Conservation (phyloP, 306 rosid genomes). For the Cucurbita argyrosperma region DNA sequence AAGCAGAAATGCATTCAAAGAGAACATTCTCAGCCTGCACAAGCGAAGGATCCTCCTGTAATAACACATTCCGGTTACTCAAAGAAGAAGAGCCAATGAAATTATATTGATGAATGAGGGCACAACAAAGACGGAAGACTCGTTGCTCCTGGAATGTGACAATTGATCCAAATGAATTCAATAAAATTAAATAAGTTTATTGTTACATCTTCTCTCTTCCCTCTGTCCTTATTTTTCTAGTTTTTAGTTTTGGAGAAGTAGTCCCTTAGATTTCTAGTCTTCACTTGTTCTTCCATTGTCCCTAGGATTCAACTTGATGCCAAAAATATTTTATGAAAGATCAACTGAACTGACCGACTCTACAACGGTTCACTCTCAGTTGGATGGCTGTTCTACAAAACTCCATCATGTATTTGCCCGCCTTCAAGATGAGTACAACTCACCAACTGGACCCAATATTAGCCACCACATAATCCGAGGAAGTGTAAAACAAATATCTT, state of each 20-base stretch:
- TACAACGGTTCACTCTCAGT: background rate
- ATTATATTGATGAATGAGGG: background rate
- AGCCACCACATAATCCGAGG: background rate
- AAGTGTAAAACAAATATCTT: background rate
- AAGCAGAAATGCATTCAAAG: constrained; percentile 45
- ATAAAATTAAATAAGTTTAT: background rate
- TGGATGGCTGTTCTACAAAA: background rate
- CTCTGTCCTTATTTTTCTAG: background rate
- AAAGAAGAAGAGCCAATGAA: background rate
- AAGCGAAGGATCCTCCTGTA: constrained; percentile 28
- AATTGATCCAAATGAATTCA: background rate
- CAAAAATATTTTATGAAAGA: background rate
- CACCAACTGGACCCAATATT: background rate
- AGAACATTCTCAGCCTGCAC: constrained; percentile 42
- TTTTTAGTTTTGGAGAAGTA: background rate
- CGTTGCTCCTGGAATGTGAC: background rate
- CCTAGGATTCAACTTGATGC: background rate
- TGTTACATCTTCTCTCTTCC: background rate
- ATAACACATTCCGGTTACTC: constrained; percentile 1
- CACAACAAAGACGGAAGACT: background rate
- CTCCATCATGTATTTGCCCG: background rate
- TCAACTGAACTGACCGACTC: background rate
- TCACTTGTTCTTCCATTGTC: background rate
- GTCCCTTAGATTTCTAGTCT: background rate
- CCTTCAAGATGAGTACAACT: background rate